phyloP scores from a whole-genome alignment of 1,284 basidiomycete species.

The Hypsizygus ulmarius region DNA sequence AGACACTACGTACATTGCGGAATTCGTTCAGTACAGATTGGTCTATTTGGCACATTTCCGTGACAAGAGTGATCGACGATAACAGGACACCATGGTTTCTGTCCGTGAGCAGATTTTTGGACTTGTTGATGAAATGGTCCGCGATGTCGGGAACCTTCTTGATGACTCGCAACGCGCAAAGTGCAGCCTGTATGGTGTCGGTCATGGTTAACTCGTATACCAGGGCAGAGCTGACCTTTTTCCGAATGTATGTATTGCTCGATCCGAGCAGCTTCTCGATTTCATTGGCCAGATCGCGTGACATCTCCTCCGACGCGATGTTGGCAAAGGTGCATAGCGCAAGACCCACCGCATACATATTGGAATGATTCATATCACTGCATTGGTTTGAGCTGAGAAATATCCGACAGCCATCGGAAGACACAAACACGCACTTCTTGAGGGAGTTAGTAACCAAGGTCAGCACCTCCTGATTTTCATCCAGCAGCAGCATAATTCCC shows the following conservation, averaged over 20 bases:
- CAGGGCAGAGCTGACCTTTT: slow-evolving; percentile 67
- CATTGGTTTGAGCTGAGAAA: slow-evolving; percentile 6
- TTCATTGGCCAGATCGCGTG: slow-evolving; percentile 93
- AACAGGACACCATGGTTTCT: slow-evolving; percentile 97
- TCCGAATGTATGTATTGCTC: slow-evolving; percentile 98
- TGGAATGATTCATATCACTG: slow-evolving; percentile 99
- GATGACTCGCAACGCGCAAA: slow-evolving; percentile 95
- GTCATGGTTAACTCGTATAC: too few species aligned
- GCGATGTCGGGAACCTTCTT: slow-evolving; percentile 96
- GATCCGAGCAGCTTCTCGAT: slow-evolving; percentile 97
- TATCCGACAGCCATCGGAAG: slow-evolving; percentile 5
- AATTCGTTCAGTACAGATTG: slow-evolving; percentile 78
- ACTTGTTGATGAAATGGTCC: slow-evolving; percentile 89
- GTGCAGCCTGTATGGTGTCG: slow-evolving; percentile 66
- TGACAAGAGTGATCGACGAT: slow-evolving; percentile 91
- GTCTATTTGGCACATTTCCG: slow-evolving; percentile 91
- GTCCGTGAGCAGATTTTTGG: slow-evolving; percentile 90
- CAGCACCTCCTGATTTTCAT: slow-evolving; percentile 97
- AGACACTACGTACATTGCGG: slow-evolving; percentile 63
- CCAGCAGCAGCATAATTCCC: slow-evolving; percentile 96
- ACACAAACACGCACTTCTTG: slow-evolving; percentile 80
- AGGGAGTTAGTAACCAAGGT: slow-evolving; percentile 97
- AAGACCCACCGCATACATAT: slow-evolving; percentile 98
- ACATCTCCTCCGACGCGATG: slow-evolving; percentile 99
- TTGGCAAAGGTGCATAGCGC: slow-evolving; percentile 99